Percentiles rank a stretch among this genome's conserved stretches.
Evolutionary conservation across 2,329 filamentous ascomycete species (phyloP).

Genomic region (Alternaria triticina): DNA sequence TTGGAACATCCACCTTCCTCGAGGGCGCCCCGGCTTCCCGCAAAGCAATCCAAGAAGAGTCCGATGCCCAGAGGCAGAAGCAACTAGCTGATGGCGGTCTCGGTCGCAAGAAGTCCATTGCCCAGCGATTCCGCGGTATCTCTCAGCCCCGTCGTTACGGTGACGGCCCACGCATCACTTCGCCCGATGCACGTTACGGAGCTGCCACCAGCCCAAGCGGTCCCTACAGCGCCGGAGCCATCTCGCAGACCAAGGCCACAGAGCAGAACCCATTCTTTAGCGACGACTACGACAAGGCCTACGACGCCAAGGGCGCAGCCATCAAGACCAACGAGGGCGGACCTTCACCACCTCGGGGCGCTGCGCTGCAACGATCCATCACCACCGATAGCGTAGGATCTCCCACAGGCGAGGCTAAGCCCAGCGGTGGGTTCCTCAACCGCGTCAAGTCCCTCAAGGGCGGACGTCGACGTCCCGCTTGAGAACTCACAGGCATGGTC

Average conservation of each 20-base stretch:
- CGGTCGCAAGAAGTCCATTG: constrained; percentile 91
- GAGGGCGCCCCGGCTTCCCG: constrained; percentile 90
- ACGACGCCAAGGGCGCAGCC: constrained; percentile 67
- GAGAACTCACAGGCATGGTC: constrained; percentile 9
- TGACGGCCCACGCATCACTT: constrained; percentile 46
- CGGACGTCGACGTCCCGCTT: constrained; percentile 41
- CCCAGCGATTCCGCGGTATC: constrained; percentile 87
- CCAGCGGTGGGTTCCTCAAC: constrained; percentile 42
- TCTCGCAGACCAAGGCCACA: constrained; percentile 41
- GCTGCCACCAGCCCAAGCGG: constrained; percentile 37
- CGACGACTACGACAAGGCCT: constrained; percentile 72
- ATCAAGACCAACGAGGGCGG: constrained; percentile 59
- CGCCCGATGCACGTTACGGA: constrained; percentile 62
- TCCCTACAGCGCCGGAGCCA: constrained; percentile 50
- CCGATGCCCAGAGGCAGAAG: constrained; percentile 61
- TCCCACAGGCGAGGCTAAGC: constrained; percentile 31
- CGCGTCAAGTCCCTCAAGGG: constrained; percentile 50
- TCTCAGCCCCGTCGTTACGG: constrained; percentile 70
- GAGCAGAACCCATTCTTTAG: constrained; percentile 80
- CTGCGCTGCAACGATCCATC: constrained; percentile 37
- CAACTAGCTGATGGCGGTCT: constrained; percentile 57
- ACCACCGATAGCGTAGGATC: constrained; percentile 42
- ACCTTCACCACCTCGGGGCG: constrained; percentile 38
- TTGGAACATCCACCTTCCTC: constrained; percentile 94
- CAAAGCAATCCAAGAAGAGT: constrained; percentile 76